phyloP scores from a whole-genome alignment of 257 asterid genomes.

The Rauvolfia tetraphylla region DNA sequence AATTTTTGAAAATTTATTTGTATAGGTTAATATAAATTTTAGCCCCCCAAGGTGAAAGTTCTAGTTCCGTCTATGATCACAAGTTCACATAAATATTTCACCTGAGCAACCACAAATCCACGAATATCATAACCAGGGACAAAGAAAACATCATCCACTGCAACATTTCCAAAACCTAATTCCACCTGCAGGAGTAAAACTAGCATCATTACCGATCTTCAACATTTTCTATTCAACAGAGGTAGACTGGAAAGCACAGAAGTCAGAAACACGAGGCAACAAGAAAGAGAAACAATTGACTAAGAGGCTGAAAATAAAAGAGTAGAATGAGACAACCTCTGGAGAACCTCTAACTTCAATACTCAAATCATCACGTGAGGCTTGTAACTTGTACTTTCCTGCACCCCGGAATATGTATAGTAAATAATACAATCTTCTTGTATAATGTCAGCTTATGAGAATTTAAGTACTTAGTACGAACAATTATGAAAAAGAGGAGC shows the following conservation, averaged over 20 bases:
- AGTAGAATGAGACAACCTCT: conserved; percentile 49
- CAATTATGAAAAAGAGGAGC: not conserved
- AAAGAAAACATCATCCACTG: conserved; percentile 68
- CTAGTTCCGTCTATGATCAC: too few species aligned
- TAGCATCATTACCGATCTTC: conserved; percentile 9
- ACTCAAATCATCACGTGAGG: conserved; percentile 67
- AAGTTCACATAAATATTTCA: conserved; percentile 19
- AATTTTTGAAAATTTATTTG: too few species aligned
- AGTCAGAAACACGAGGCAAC: too few species aligned
- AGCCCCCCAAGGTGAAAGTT: too few species aligned
- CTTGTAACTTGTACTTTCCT: conserved; percentile 77
- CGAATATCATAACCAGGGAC: conserved; percentile 78
- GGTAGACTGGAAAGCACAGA: not conserved
- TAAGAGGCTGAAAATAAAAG: conserved; percentile 1
- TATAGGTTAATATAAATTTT: too few species aligned
- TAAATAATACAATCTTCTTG: not conserved
- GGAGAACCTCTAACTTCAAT: conserved; percentile 72
- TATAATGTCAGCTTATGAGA: not conserved
- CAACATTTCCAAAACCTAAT: conserved; percentile 61
- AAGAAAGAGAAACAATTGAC: not conserved
- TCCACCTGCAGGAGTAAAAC: conserved; percentile 60
- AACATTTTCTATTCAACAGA: not conserved
- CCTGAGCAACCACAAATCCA: conserved; percentile 95
- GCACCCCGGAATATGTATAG: conserved; percentile 22
- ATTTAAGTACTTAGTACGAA: not conserved